Evolutionary conservation across 2,329 filamentous ascomycete species (phyloP).

Genomic region (Calonectria henricotiae): DNA sequence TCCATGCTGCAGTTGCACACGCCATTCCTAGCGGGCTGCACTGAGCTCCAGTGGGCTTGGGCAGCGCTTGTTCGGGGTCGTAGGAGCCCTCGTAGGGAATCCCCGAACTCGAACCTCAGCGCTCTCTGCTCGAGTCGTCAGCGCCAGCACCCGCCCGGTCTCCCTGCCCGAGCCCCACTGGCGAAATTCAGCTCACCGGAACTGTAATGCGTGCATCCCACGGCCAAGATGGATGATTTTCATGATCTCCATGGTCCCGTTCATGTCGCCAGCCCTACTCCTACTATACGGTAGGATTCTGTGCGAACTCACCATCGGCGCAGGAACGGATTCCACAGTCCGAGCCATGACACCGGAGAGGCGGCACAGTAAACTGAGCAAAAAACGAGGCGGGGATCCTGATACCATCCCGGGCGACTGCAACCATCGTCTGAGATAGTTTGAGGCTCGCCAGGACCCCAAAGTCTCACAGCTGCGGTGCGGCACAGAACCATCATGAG

Average conservation of each 20-base stretch:
- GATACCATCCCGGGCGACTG: slow-evolving; percentile 12
- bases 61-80: not conserved
- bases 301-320: not conserved
- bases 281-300: not conserved
- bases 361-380: not conserved
- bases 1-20: slow-evolving; percentile 20
- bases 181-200: slow-evolving; percentile 29
- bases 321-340: not conserved
- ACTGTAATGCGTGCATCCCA: slow-evolving; percentile 22
- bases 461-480: slow-evolving; percentile 26
- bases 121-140: slow-evolving; percentile 19
- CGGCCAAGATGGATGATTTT: slow-evolving; percentile 18
- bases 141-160: slow-evolving; percentile 24
- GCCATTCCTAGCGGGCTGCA: slow-evolving; percentile 17
- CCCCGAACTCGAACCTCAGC: slow-evolving; percentile 27
- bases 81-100: slow-evolving; percentile 12
- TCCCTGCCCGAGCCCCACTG: slow-evolving; percentile 22
- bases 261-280: slow-evolving; percentile 17
- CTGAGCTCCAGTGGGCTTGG: slow-evolving; percentile 31
- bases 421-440: slow-evolving; percentile 12
- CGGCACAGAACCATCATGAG: slow-evolving; percentile 29
- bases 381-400: slow-evolving; percentile 5
- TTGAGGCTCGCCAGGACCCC: slow-evolving; percentile 27
- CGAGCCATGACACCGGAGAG: not conserved
- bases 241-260: slow-evolving; percentile 14